phyloP scores from a whole-genome alignment of 2,329 filamentous ascomycete genomes.

The Cryoendolithus antarcticus region DNA sequence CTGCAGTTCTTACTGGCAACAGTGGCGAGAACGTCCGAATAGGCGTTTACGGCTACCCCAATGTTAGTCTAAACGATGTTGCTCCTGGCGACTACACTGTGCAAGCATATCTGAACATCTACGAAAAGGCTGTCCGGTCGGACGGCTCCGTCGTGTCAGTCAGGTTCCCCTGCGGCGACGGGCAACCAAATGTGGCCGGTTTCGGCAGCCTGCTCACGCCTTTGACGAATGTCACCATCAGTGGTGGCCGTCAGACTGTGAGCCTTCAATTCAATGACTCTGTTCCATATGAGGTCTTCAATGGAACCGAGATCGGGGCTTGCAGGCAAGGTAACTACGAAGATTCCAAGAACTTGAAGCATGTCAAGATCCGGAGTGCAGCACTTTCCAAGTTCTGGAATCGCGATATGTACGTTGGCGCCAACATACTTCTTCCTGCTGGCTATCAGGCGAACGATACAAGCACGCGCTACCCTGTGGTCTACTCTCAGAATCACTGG shows the following conservation, averaged over 20 bases:
- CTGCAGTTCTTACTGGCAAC: conserved; percentile 19
- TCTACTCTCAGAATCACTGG: conserved; percentile 27
- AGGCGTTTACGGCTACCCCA: conserved; percentile 24
- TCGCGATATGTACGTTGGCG: conserved; percentile 25
- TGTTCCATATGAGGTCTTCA: conserved; percentile 14
- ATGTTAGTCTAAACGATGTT: conserved; percentile 21
- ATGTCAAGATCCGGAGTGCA: conserved; percentile 28
- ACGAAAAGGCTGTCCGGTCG: conserved; percentile 24
- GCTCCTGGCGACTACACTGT: conserved; percentile 22
- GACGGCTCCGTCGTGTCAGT: conserved; percentile 26
- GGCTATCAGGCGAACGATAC: conserved; percentile 23
- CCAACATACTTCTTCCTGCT: conserved; percentile 24
- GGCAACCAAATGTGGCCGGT: conserved; percentile 14
- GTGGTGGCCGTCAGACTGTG: conserved; percentile 19
- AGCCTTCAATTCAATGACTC: conserved; percentile 22
- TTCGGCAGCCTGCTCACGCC: conserved; percentile 21
- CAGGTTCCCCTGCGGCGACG: conserved; percentile 23
- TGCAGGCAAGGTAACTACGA: conserved; percentile 28
- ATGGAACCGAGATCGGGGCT: conserved; percentile 25
- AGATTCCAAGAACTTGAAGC: conserved; percentile 22
- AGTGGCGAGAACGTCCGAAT: conserved; percentile 14
- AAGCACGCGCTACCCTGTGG: conserved; percentile 22
- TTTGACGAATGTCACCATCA: conserved; percentile 15
- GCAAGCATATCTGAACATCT: conserved; percentile 25
- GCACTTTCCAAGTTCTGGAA: conserved; percentile 25